Evolutionary conservation across 2,329 filamentous ascomycete species (phyloP).

Genomic region (Ophiostoma perfectum): DNA sequence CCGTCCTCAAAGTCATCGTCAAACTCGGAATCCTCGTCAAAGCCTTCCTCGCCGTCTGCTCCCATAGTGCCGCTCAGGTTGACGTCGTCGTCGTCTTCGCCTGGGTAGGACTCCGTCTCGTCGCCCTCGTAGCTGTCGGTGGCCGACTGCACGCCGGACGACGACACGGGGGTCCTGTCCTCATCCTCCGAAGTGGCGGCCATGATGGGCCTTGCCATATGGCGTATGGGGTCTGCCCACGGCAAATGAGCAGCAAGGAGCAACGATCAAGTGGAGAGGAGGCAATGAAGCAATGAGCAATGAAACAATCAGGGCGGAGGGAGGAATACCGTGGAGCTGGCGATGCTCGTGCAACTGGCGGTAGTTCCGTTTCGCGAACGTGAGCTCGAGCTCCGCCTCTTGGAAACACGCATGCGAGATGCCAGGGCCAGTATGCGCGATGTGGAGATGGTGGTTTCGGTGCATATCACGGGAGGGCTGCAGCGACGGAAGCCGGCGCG

Average conservation of each 20-base stretch:
- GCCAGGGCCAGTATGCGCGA: too few relatives aligned
- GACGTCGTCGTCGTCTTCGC: conserved; percentile 22
- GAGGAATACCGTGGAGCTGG: not conserved
- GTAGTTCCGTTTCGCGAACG: not conserved
- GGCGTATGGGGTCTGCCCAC: not conserved
- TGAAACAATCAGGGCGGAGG: not conserved
- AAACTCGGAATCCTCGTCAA: conserved; percentile 21
- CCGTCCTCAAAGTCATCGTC: conserved; percentile 24
- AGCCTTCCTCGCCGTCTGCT: conserved; percentile 20
- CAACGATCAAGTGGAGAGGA: not conserved
- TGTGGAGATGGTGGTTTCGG: not conserved
- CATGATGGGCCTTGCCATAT: conserved; percentile 2
- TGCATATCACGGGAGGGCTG: conserved; percentile 4
- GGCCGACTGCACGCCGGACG: conserved; percentile 23
- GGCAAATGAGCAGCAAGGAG: not conserved
- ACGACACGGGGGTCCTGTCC: conserved; percentile 23
- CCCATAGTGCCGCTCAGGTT: not conserved
- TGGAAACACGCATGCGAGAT: not conserved
- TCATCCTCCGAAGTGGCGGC: conserved; percentile 26
- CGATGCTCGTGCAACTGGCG: not conserved
- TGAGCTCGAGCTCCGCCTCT: not conserved
- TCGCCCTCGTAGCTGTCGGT: conserved; percentile 28
- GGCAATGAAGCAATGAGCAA: not conserved
- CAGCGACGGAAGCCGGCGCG: not conserved
- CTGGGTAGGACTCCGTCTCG: conserved; percentile 29